Conservation (phyloP, 202 grass and related monocot species). For the Tripidium arundinaceum region DNA sequence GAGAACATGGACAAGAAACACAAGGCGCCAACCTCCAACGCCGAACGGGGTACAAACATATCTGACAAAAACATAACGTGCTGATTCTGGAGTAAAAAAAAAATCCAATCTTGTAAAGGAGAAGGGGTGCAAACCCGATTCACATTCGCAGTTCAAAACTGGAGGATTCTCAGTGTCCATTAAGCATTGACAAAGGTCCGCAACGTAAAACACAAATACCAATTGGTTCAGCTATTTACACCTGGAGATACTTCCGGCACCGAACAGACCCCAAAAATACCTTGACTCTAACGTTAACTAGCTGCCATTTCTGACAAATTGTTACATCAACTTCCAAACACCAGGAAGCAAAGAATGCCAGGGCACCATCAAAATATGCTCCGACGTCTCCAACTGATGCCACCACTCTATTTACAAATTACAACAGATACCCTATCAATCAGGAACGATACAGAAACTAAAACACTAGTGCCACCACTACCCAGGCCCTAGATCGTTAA, state of each 20-base stretch:
- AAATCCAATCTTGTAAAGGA: not conserved
- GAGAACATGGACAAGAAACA: not conserved
- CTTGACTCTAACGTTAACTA: not conserved
- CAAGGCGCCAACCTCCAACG: not conserved
- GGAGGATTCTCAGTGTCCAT: not conserved
- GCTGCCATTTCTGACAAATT: not conserved
- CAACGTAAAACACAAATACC: not conserved
- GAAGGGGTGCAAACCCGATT: not conserved
- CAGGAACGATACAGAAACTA: not conserved
- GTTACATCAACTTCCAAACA: not conserved
- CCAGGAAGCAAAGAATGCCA: constrained; percentile 4
- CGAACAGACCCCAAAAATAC: not conserved
- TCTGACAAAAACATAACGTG: not conserved
- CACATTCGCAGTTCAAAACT: not conserved
- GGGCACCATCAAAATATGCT: constrained; percentile 1
- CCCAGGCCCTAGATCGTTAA: not conserved
- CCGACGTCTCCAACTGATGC: not conserved
- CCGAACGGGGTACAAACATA: not conserved
- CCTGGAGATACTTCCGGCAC: not conserved
- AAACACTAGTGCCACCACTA: not conserved
- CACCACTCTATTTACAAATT: constrained; percentile 36
- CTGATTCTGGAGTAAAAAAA: not conserved
- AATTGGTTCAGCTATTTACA: not conserved
- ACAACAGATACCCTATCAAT: constrained; percentile 33
- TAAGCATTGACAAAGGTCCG: not conserved